Percentiles rank a stretch among this genome's conserved stretches.
These are phyloP conservation scores for Mediolabrus comicus DNA, from an alignment of 108 stramenopile genomes.

Conservation along the genomic window DNA sequence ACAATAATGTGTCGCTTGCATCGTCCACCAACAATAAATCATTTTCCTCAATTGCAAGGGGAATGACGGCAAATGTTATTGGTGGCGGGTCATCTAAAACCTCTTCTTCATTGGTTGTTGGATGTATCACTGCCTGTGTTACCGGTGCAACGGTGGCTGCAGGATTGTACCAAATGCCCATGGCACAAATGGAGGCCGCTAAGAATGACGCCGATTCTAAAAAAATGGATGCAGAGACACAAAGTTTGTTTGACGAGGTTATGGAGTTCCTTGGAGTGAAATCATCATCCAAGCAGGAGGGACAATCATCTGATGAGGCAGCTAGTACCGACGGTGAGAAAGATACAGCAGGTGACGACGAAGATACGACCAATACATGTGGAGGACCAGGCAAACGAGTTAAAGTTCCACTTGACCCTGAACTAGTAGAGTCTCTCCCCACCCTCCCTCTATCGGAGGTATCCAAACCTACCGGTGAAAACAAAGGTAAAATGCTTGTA, in stretches of 20 bases:
- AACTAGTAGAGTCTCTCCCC: conserved; percentile 31
- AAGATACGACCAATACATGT: not conserved
- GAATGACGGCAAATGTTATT: not conserved
- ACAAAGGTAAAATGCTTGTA: conserved; percentile 19
- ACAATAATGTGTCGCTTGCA: not conserved
- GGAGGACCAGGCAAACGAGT: conserved; percentile 19
- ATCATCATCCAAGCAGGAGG: not conserved
- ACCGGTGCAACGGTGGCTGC: not conserved
- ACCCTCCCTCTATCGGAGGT: conserved; percentile 34
- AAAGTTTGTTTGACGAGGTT: conserved; percentile 19
- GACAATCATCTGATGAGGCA: not conserved
- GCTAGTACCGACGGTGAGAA: not conserved
- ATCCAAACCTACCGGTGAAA: conserved; percentile 19
- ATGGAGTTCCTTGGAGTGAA: conserved; percentile 36
- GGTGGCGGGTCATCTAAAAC: not conserved
- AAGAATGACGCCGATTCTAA: not conserved
- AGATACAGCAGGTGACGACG: not conserved
- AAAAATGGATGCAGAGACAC: conserved; percentile 28
- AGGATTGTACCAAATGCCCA: not conserved
- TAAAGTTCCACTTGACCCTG: conserved; percentile 34
- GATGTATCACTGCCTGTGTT: not conserved
- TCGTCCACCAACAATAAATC: not conserved
- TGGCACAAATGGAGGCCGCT: conserved; percentile 1
- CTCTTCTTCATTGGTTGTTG: not conserved
- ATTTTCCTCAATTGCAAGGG: not conserved